phyloP scores from a whole-genome alignment of 1,139 yeast genomes.

The Tardiomyces digboiensis region DNA sequence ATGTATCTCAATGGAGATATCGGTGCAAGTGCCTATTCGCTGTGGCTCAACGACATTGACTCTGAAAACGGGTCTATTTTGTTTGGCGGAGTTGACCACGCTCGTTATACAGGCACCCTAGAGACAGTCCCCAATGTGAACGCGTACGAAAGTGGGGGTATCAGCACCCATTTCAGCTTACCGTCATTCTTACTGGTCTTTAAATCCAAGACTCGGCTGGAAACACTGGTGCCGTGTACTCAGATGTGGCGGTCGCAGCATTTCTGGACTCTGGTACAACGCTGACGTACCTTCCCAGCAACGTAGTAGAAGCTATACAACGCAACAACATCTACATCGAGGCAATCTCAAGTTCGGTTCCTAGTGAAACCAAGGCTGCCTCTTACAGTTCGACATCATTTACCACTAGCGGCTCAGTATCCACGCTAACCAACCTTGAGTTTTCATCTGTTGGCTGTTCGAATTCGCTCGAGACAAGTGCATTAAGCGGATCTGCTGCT shows the following conservation, averaged over 20 bases:
- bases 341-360: constrained; percentile 19
- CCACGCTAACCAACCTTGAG: background rate
- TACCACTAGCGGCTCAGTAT: constrained; percentile 8
- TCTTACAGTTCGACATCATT: constrained; percentile 9
- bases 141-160: background rate
- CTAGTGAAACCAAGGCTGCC: constrained; percentile 21
- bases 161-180: constrained; percentile 6
- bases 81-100: constrained; percentile 53
- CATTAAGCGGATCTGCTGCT: too few relatives aligned
- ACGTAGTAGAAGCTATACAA: constrained; percentile 27
- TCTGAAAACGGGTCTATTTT: constrained; percentile 39
- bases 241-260: constrained; percentile 26
- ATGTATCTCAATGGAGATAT: constrained; percentile 34
- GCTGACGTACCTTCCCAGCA: constrained; percentile 39
- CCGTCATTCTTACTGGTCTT: constrained; percentile 9
- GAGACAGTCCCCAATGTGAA: constrained; percentile 18
- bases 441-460: too few relatives aligned
- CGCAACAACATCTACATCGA: constrained; percentile 15
- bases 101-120: constrained; percentile 41
- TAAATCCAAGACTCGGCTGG: constrained; percentile 4
- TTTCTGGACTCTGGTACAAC: constrained; percentile 62
- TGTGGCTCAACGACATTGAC: constrained; percentile 36
- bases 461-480: too few relatives aligned
- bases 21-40: constrained; percentile 40
- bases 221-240: constrained; percentile 9